Evolutionary conservation across 2,329 filamentous ascomycete genomes (phyloP).

Genomic region (Penicillium sp.): DNA sequence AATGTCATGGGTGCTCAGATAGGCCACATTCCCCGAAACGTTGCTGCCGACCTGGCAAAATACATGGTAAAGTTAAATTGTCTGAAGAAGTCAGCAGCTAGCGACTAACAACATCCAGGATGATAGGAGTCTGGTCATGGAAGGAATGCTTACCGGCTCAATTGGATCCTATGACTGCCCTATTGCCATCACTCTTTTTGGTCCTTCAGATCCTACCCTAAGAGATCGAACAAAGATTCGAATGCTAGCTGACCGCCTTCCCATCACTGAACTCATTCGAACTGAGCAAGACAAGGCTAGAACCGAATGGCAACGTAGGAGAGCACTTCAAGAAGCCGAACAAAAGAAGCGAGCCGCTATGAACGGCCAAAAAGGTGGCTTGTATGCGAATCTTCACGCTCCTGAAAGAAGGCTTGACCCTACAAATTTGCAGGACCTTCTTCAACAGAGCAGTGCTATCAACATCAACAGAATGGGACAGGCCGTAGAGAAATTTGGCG

Average conservation of each 20-base stretch:
- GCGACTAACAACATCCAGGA: slow-evolving; percentile 41
- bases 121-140: slow-evolving; percentile 57
- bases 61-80: slow-evolving; percentile 56
- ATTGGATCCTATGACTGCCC: slow-evolving; percentile 71
- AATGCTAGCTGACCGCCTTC: slow-evolving; percentile 63
- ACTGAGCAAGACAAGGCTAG: slow-evolving; percentile 47
- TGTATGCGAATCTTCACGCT: slow-evolving; percentile 35
- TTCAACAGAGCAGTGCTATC: slow-evolving; percentile 63
- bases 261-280: slow-evolving; percentile 51
- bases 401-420: slow-evolving; percentile 23
- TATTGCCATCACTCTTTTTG: slow-evolving; percentile 65
- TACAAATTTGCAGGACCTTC: slow-evolving; percentile 59
- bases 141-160: slow-evolving; percentile 64
- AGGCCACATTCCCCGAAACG: slow-evolving; percentile 66
- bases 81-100: not conserved
- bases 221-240: slow-evolving; percentile 55
- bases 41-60: slow-evolving; percentile 68
- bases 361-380: not conserved
- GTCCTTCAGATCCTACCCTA: slow-evolving; percentile 54
- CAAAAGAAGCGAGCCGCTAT: slow-evolving; percentile 26
- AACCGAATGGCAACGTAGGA: slow-evolving; percentile 48
- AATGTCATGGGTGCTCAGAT: slow-evolving; percentile 74
- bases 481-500: slow-evolving; percentile 66
- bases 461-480: slow-evolving; percentile 62
- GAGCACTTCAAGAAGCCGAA: slow-evolving; percentile 40